Evolutionary conservation across 306 rosid species (phyloP), one percentile per base, ranked within the genome.

Genomic region (apple (Malus domestica)): DNA sequence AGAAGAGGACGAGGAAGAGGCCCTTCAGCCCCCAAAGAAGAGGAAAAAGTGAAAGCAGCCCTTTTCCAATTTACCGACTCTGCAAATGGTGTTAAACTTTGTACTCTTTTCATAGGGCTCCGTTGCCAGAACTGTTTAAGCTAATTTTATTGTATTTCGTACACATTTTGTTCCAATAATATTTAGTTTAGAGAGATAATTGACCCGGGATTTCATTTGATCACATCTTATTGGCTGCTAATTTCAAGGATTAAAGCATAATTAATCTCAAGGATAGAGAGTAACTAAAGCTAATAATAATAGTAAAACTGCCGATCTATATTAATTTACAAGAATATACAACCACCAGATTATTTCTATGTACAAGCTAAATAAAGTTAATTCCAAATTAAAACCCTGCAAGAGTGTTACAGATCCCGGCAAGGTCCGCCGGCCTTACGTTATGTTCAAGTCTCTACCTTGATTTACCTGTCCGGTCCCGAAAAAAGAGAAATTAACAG

Each of bases 11-110:
- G 89, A 80, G 8, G 87, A 80, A 58, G 84, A 79, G 58, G 76
- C 86, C 22, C 83, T 86, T 29, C 87, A 81, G 75, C 89, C 87
- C 51, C 87, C 85, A 22, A 83, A 86, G 83, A 86, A 83, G 87
- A 80, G 87, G 72, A 86, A 83, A 80, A 86, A 83, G 81, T 86
- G 83, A 80, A 55, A 42, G 38, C 3, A 30, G 22, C 12, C 1
- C 4, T 35, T 4, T 45, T 18, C 8, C 3, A 0, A 1, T 51
- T 25, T 33, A 13, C 19, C 32, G 33, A 59, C 79, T 2, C 59
- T 33, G 57, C 65, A 42, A 76, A 19, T 58, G 19, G 60, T 45
- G 63, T 55, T 54, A 18, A 58, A 57, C 69, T 10, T 45, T 27
- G 30, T 74, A 46, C 9, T 19, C 33, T 44, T 23, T 74, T 62